phyloP scores from a whole-genome alignment of 2,329 filamentous ascomycete species.

The Neophaeococcomyces aloes region DNA sequence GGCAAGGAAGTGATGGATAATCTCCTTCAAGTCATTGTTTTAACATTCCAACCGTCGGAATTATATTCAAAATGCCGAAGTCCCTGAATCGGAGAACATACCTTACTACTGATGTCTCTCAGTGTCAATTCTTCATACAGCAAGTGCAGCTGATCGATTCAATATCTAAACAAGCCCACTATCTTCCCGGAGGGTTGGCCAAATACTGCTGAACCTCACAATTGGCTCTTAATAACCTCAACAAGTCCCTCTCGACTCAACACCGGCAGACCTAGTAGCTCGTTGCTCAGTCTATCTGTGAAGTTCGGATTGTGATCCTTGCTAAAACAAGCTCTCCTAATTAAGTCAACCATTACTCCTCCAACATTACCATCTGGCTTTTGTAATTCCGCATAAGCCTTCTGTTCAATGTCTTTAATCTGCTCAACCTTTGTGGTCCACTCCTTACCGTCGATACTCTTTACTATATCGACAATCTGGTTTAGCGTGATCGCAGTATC shows the following conservation, averaged over 20 bases:
- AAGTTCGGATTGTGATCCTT: conserved; percentile 26
- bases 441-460: conserved; percentile 24
- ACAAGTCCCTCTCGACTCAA: conserved; percentile 27
- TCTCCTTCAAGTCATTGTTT: no score
- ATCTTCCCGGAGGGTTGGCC: no score
- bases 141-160: no score
- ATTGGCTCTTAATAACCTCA: no score
- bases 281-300: conserved; percentile 27
- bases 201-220: no score
- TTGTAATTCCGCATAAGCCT: conserved; percentile 22
- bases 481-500: conserved; percentile 39
- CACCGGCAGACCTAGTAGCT: conserved; percentile 29
- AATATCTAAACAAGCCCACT: no score
- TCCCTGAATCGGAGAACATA: no score
- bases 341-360: conserved; percentile 22
- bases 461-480: conserved; percentile 26
- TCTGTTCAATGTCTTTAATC: conserved; percentile 9
- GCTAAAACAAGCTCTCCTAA: conserved; percentile 26
- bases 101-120: no score
- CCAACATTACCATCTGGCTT: conserved; percentile 14
- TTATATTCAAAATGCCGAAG: no score
- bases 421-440: conserved; percentile 12
- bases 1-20: no score
- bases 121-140: no score
- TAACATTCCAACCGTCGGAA: no score